phyloP scores from a whole-genome alignment of 257 asterid genomes.

The Solanum sejunctum region DNA sequence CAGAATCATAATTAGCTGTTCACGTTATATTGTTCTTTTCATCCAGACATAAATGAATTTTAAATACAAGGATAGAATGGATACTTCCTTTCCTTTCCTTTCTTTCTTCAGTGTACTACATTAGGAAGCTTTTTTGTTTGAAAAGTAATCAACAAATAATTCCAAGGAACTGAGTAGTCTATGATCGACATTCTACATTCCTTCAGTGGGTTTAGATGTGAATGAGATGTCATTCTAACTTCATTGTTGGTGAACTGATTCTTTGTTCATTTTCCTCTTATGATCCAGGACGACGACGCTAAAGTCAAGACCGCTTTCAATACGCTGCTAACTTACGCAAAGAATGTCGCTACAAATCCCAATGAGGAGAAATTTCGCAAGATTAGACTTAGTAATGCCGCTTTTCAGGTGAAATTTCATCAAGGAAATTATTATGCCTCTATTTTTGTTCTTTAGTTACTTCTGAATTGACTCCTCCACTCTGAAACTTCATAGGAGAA shows the following conservation, averaged over 20 bases:
- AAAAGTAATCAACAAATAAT: neutral
- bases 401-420: conserved; percentile 53
- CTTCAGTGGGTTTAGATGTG: neutral
- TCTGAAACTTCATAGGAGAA: neutral
- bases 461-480: neutral
- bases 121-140: neutral
- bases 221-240: neutral
- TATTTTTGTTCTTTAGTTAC: neutral
- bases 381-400: conserved; percentile 76
- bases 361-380: conserved; percentile 88
- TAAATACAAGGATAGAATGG: neutral
- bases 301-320: conserved; percentile 91
- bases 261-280: conserved; percentile 2
- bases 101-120: neutral
- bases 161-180: neutral
- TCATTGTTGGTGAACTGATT: neutral
- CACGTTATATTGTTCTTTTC: neutral
- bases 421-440: neutral
- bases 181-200: neutral
- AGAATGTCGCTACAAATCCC: conserved; percentile 86
- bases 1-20: neutral
- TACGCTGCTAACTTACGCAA: conserved; percentile 77
- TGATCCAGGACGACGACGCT: conserved; percentile 67
- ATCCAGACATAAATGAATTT: neutral
- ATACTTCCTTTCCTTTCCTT: neutral